Conservation (phyloP, 176 grass and related monocot genomes). For the Zea luxurians region DNA sequence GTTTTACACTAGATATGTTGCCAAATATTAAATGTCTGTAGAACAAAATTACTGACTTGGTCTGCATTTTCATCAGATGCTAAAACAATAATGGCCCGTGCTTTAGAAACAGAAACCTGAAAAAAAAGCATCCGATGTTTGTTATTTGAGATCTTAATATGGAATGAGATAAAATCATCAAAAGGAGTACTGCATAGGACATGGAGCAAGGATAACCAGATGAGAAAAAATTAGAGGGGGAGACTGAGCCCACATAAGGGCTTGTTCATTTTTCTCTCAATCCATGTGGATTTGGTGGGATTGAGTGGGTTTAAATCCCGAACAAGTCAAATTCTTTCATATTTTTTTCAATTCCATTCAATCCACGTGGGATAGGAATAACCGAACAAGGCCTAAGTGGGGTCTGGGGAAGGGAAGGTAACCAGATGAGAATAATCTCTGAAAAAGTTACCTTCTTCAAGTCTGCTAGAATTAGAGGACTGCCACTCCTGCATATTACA, state of each 20-base stretch:
- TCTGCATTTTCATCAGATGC: slow-evolving; percentile 99
- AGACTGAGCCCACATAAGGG: too few species aligned
- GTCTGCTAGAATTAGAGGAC: slow-evolving; percentile 91
- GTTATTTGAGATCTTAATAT: slow-evolving; percentile 33
- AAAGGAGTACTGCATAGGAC: not conserved
- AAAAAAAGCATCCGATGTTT: slow-evolving; percentile 16
- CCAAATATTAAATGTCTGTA: slow-evolving; percentile 5
- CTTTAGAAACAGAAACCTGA: slow-evolving; percentile 98
- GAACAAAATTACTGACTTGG: slow-evolving; percentile 69
- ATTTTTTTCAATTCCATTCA: too few species aligned
- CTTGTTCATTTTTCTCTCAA: too few species aligned
- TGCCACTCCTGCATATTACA: slow-evolving; percentile 95
- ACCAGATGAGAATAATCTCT: slow-evolving; percentile 12
- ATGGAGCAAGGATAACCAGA: slow-evolving; percentile 8
- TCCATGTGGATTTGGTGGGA: too few species aligned
- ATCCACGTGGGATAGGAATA: too few species aligned
- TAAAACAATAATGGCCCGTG: slow-evolving; percentile 93
- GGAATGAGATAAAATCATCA: slow-evolving; percentile 21
- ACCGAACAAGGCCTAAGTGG: too few species aligned
- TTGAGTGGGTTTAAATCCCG: too few species aligned
- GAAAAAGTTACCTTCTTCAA: slow-evolving; percentile 68
- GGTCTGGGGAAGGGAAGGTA: not conserved
- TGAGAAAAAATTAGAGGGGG: not conserved
- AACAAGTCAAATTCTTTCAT: too few species aligned
- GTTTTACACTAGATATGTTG: too few species aligned